Evolutionary conservation across 768 basidiomycete genomes (phyloP), one percentile per base, ranked within the genome.

Genomic region (Lactarius trivialis): DNA sequence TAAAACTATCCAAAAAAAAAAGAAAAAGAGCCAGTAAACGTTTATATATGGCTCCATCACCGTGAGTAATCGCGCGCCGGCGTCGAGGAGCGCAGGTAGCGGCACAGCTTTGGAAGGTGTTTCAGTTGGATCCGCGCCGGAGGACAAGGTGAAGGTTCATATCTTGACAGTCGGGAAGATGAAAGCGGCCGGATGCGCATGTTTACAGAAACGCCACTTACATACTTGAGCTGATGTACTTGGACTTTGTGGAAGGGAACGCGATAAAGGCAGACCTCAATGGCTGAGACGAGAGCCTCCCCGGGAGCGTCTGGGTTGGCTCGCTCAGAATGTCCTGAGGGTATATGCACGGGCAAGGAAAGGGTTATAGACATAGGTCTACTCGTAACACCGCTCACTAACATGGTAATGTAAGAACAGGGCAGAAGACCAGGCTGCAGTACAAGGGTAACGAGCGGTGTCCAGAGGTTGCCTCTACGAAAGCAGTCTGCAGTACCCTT

Each of bases 261-360:
- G 11, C 34, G 34, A n/a, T n/a, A n/a, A n/a, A n/a, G n/a, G n/a
- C n/a, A n/a, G n/a, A 53, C 62, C 26, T 95, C 91, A 62, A 97
- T 80, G n/a, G n/a, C n/a, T n/a, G n/a, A n/a, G n/a, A n/a, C n/a
- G n/a, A n/a, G n/a, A n/a, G 94, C 78, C 1, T 90, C 77, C 28
- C 81, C 80, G 4, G n/a, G n/a, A n/a, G n/a, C n/a, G n/a, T n/a
- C n/a, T n/a, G n/a, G n/a, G n/a, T 71, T 70, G 2, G 77, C 49
- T 68, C 86, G 82, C 67, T 92, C 85, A 0, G 88, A 33, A 93
- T 76, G n/a, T n/a, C n/a, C n/a, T n/a, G n/a, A n/a, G n/a, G n/a
- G n/a, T 82, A 87, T 11, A 84, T 78, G 70, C 81, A 82, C 9
- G 86, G 85, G 6, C 83, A 79, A 12, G 84, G 85, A 48, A n/a